Base-by-base conservation (phyloP, 768 basidiomycete genomes). In the Lepiota venenata region DNA sequence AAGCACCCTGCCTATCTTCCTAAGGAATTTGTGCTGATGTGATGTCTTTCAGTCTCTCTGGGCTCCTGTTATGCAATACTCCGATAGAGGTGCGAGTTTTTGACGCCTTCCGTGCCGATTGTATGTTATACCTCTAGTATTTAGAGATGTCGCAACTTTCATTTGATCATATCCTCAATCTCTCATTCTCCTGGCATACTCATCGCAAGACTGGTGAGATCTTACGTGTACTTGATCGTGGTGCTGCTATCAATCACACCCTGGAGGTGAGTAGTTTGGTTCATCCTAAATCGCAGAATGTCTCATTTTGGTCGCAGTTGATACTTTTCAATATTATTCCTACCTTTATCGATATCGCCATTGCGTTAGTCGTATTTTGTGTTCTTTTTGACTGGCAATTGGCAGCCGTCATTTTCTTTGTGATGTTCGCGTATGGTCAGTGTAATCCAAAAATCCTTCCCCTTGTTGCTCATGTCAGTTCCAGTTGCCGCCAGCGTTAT, bases 21-120 rank as follows among this genome's bases (percentile, higher is more conserved):
- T 14, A 40, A 48, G 10, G 18, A 38, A 40, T 59, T 12, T 35
- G 18, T 18, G 10, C 27, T 22, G 25, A 9, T 44, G 45, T 36
- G 32, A 43, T 16, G 36, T 25, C 29, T 25, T 56, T 3, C 55
- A 87, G 83, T 73, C 80, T 27, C 74, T 93, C 2, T 95, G 92
- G 89, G 80, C 87, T 2, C 91, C 93, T 1, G 88, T 98, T 40
- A 88, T 93, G 81, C 91, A 93, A 69, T 90, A 84, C 66, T 91
- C 89, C 0, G 91, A 95, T 64, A 73, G 86, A 62, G 81, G 82
- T 80, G 58, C 55, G 71, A 63, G 41, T 3, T 51, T 16, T 9
- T 12, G 36, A 20, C 40, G 39, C 21, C 20, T 25, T 25, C 4
- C 20, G 40, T 15, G 9, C 16, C 37, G 10, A 15, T 40, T 29